phyloP scores from a whole-genome alignment of 1,139 yeast genomes.

The Diutina neorugosa region DNA sequence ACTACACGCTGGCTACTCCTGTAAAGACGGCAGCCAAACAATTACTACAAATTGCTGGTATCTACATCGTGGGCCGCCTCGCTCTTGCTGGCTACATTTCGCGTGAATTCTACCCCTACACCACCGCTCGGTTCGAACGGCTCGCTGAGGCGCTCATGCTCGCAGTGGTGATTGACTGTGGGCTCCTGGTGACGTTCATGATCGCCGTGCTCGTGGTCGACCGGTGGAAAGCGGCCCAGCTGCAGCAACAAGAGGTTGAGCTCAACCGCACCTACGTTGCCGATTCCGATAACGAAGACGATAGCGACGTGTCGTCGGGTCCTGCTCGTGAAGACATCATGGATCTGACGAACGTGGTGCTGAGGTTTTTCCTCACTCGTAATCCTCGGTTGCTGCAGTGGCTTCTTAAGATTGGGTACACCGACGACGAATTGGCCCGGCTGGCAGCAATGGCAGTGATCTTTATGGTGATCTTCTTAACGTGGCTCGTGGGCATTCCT shows the following conservation, averaged over 20 bases:
- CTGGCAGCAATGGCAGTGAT: background rate
- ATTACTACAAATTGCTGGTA: background rate
- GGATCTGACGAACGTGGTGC: slow-evolving; percentile 1
- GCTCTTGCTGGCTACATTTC: background rate
- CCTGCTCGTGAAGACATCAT: background rate
- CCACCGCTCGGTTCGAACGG: background rate
- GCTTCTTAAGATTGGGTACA: background rate
- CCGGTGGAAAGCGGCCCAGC: slow-evolving; percentile 12
- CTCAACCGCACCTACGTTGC: background rate
- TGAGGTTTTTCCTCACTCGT: background rate
- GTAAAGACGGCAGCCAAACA: background rate
- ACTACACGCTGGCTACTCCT: background rate
- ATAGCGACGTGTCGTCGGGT: background rate
- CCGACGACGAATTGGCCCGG: background rate
- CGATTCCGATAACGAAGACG: background rate
- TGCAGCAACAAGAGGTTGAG: background rate
- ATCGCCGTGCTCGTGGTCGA: slow-evolving; percentile 58
- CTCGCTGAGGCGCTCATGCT: background rate
- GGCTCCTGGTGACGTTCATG: slow-evolving; percentile 50
- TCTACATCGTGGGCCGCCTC: background rate
- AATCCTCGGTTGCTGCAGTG: background rate
- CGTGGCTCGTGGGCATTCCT: background rate
- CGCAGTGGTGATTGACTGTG: slow-evolving; percentile 41
- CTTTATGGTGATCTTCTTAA: background rate
- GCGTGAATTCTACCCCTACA: background rate